Evolutionary conservation across 2,329 filamentous ascomycete species (phyloP).

Genomic region (Spiromastix sp.): DNA sequence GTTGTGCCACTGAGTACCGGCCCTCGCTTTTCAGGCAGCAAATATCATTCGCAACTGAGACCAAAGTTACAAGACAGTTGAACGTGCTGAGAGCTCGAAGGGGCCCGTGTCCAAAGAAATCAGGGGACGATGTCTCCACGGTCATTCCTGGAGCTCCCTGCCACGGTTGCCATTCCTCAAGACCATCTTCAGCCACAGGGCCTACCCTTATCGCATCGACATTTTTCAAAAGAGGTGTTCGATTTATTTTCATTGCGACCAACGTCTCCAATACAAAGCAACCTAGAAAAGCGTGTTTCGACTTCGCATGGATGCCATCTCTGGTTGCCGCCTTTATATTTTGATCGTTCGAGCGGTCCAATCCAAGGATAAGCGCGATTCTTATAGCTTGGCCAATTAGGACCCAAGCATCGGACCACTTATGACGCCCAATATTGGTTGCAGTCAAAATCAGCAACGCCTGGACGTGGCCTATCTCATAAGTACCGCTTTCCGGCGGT

Average conservation of each 20-base stretch:
- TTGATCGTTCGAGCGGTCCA: conserved; percentile 18
- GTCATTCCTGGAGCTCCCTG: conserved; percentile 36
- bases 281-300: conserved; percentile 38
- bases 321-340: background rate
- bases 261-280: conserved; percentile 46
- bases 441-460: conserved; percentile 37
- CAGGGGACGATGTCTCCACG: conserved; percentile 14
- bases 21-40: too few species aligned
- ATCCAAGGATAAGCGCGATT: conserved; percentile 31
- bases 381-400: conserved; percentile 43
- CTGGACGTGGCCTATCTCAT: conserved; percentile 34
- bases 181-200: conserved; percentile 51
- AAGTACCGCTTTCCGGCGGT: conserved; percentile 29
- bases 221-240: conserved; percentile 38
- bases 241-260: conserved; percentile 37
- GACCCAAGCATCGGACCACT: conserved; percentile 43
- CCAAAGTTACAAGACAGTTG: conserved; percentile 31
- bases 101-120: conserved; percentile 26
- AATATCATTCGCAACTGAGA: background rate
- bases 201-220: conserved; percentile 40
- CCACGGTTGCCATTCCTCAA: conserved; percentile 70
- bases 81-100: conserved; percentile 43
- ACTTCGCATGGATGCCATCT: conserved; percentile 24
- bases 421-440: conserved; percentile 38
- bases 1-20: too few species aligned